Evolutionary conservation across 2,329 filamentous ascomycete species (phyloP), one percentile per base, ranked within the genome.

Genomic region (Talaromyces sp.): DNA sequence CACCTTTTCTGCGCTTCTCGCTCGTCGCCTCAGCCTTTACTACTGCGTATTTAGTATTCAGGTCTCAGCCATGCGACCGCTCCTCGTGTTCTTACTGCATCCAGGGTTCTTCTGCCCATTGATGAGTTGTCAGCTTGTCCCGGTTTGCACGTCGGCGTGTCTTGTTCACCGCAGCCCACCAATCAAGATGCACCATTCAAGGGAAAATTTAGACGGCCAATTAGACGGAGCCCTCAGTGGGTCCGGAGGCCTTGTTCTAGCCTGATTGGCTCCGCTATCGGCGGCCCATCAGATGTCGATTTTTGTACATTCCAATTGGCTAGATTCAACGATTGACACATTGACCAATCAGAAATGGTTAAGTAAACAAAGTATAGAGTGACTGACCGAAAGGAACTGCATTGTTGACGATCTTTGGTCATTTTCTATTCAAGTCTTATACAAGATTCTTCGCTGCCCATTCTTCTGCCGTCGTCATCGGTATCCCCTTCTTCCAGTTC

Each of bases 401-500:
- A n/a, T n/a, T n/a, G n/a, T n/a, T n/a, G n/a, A n/a, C n/a, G n/a
- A n/a, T n/a, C 32, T 32, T 32, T 32, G 8, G 12, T 4, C 35
- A n/a, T 6, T 7, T n/a, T 38, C 35, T 8, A 35, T 38, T 38
- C 5, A 38, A 24, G 12, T 17, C 0, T 52, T 21, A 31, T n/a
- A 52, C 48, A 29, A 52, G 48, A 31, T 52, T 52, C 27, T 26
- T 52, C 48, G 24, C 48, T 7, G 54, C 54, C 63, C 61, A 69
- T 46, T 68, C 65, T 55, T 69, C 61, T n/a, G 63, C 67, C 5
- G 64, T 66, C 29, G 57, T 53, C 3, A 57, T 58, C 3, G 14
- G 51, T 1, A 87, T 80, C 0, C 77, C 78, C 41, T 79, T 72
- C 68, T 79, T 66, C 2, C 66, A 62, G 70, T 88, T 88, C 63